Evolutionary conservation across 2,329 filamentous ascomycete genomes (phyloP), one percentile per base, ranked within the genome.

Genomic region (Penicillium brasilianum): DNA sequence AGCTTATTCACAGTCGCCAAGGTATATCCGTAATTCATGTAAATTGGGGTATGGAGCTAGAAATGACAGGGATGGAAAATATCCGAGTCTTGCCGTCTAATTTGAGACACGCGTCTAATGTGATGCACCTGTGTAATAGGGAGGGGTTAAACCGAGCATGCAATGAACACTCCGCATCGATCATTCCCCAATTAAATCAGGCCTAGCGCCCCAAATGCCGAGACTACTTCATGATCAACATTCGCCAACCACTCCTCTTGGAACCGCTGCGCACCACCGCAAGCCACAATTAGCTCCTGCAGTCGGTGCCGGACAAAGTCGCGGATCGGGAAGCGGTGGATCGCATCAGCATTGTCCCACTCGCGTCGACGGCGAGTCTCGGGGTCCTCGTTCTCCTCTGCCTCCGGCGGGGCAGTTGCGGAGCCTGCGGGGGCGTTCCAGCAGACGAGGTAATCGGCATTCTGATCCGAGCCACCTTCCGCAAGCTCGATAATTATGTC

Each of bases 291-390:
- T n/a, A 79, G 66, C 6, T 74, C 71, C 16, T 75, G 76, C 37
- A 83, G 63, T 39, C 74, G 74, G 51, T 79, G 75, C 1, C 76
- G 74, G 11, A 83, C 72, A 62, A 80, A 82, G 11, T 76, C 72
- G n/a, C 79, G 75, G 30, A 81, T 77, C 46, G 81, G 80, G 53
- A 81, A 72, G 16, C 74, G 76, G 57, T 81, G 78, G 14, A 81
- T 73, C 10, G 76, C 70, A 60, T 83, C 80, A 7, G 72, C 67
- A 41, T 71, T 72, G 25, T 76, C 76, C 74, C 80, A 77, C 43
- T 77, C 69, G 8, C 77, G 72, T 43, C 76, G 76, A 18, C 80
- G 76, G 22, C 66, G 69, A 39, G 74, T 77, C 67, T 82, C 79
- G 3, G 81, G 78, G 36, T 78, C 76, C 22, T 74, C 69, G 20